Conservation (phyloP, 2,329 filamentous ascomycete genomes). For the Cladosporium sp. region DNA sequence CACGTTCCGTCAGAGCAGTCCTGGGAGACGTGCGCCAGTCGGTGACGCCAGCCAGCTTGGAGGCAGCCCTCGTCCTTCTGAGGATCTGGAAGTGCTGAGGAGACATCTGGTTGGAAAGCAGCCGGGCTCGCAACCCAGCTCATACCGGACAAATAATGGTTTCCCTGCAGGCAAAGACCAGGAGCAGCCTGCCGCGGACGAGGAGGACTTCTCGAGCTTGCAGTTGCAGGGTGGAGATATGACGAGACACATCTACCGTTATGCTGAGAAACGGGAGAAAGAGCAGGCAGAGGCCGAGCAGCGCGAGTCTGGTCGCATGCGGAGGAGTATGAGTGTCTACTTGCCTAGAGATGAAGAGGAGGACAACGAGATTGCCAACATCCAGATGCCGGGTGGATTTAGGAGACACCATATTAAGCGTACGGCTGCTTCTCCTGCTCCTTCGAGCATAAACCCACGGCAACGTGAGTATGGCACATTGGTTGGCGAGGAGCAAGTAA, state of each 20-base stretch:
- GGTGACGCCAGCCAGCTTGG: slow-evolving; percentile 50
- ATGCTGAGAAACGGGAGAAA: slow-evolving; percentile 80
- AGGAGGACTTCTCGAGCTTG: slow-evolving; percentile 88
- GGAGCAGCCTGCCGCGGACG: slow-evolving; percentile 43
- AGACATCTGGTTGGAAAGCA: slow-evolving; percentile 78
- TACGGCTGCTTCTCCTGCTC: slow-evolving; percentile 55
- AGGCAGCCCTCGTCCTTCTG: slow-evolving; percentile 58
- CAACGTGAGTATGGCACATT: slow-evolving; percentile 26
- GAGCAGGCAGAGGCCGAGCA: slow-evolving; percentile 73
- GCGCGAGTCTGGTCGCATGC: slow-evolving; percentile 53
- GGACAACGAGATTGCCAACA: slow-evolving; percentile 74
- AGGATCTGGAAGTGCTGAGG: slow-evolving; percentile 88
- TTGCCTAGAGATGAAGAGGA: slow-evolving; percentile 75
- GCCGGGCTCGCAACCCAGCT: slow-evolving; percentile 32
- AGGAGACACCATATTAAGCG: slow-evolving; percentile 82
- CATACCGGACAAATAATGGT: slow-evolving; percentile 21
- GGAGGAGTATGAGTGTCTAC: slow-evolving; percentile 85
- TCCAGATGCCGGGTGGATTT: slow-evolving; percentile 91
- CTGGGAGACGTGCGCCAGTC: slow-evolving; percentile 50
- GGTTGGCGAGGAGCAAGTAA: slow-evolving; percentile 14
- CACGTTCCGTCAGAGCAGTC: slow-evolving; percentile 30
- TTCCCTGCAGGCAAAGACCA: slow-evolving; percentile 29
- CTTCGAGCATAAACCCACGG: slow-evolving; percentile 39
- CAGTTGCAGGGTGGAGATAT: slow-evolving; percentile 91
- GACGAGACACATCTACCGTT: slow-evolving; percentile 91